Evolutionary conservation across 2,329 filamentous ascomycete genomes (phyloP), one percentile per base, ranked within the genome.

Genomic region (Pestalotiopsis sp.): DNA sequence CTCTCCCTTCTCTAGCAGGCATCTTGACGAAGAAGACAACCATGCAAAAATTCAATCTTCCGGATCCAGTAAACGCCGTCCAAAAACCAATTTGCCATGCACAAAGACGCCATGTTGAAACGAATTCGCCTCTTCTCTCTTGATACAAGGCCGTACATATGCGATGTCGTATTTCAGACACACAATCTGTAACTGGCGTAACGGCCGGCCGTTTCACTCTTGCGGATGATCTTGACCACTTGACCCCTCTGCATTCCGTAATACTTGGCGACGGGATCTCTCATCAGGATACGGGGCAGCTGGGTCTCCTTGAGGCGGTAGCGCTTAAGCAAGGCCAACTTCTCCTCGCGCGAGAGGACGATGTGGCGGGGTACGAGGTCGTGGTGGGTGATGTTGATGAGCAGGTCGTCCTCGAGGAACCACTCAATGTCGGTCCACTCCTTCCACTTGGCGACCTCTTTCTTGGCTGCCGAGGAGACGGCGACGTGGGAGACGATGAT

Each of bases 291-390:
- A 68, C 96, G 88, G 4, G 96, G 96, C 77, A 99, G 85, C 84
- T 99, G 96, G 11, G 94, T 98, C 87, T 99, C 96, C 89, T 98
- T 98, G 80, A 99, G 83, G 63, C 96, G 90, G 83, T 99, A 99
- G 71, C 96, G 87, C 82, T 94, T 90, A 70, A 99, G 86, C 76
- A 99, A 84, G 49, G 92, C 92, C 61, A 84, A 83, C 88, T 98
- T 98, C 86, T 99, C 96, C 76, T 97, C 94, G 60, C 90, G 88
- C 76, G 93, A 97, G 68, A 99, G 89, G 70, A 98, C 83, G 49
- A 98, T 91, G 79, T 99, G 96, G 79, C 93, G 94, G 59, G 96
- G 96, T 38, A 99, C 96, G 67, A 99, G 88, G 82, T 98, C 95
- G 84, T 99, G 96, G 80, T 95, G 93, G 69, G 95, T 98, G 81